Base-by-base conservation (phyloP, 768 basidiomycete genomes). In the Tulasnella sp. region DNA sequence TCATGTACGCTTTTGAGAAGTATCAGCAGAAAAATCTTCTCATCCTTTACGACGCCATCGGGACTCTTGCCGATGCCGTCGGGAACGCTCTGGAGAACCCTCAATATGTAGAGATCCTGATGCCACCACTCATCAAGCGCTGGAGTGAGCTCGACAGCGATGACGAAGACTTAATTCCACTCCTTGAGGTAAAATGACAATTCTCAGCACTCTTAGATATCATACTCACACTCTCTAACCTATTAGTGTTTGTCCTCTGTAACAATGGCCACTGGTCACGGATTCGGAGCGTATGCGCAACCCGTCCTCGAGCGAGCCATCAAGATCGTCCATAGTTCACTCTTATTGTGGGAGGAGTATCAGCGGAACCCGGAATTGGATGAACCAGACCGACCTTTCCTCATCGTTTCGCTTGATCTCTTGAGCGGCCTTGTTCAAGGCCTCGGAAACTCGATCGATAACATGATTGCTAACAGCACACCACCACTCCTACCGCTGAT, bases 11-110 rank as follows among this genome's bases (percentile, higher is more conserved):
- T 1, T 99, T 98, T 71, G 82, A 88, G 59, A 97, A 96, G 73
- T 99, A 99, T 71, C 96, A 99, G 69, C 93, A 96, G 72, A 98
- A 98, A 79, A 99, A 99, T 70, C 85, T 98, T 80, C 80, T 99
- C 64, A 99, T 98, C 61, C 74, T 99, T 30, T 98, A 98, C 68
- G 96, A 99, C 66, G 96, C 96, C n/a, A 87, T 99, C 48, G 96
- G 96, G 5, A 99, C 96, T 0, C 76, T 99, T 38, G 96, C 96
- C 5, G 96, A 99, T 68, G 92, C 93, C 3, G 96, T 99, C 45
- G 93, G 93, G 2, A 69, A 83, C 41, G 87, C 91, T 4, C 73
- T 99, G 62, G 83, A 87, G 67, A 89, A 92, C 68, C 79, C 89
- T 7, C 73, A 80, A 8, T 92, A 87, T 68, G 87, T 98, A 53